These are phyloP conservation scores for Polychaeton citri DNA, from an alignment of 2,329 filamentous ascomycete species.

Conservation along the genomic window DNA sequence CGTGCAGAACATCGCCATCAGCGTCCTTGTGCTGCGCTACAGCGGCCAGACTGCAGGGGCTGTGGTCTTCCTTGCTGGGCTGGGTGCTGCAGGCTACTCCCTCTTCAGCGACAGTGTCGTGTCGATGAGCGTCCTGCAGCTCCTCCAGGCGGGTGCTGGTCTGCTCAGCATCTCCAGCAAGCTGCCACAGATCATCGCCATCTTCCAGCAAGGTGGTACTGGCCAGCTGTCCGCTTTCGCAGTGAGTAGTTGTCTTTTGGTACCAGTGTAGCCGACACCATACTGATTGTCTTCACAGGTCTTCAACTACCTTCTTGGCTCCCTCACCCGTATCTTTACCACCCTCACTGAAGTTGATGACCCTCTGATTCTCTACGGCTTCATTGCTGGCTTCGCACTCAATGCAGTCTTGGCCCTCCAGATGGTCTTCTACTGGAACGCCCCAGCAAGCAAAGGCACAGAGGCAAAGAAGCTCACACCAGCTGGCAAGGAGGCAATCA, in stretches of 20 bases:
- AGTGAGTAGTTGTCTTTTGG: slow-evolving; percentile 40
- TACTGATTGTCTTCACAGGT: slow-evolving; percentile 43
- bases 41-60: slow-evolving; percentile 54
- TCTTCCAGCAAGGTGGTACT: slow-evolving; percentile 74
- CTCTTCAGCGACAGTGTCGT: slow-evolving; percentile 57
- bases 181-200: slow-evolving; percentile 79
- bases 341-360: slow-evolving; percentile 96
- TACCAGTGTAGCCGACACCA: not conserved
- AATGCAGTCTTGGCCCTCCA: slow-evolving; percentile 78
- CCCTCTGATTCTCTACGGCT: slow-evolving; percentile 88
- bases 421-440: slow-evolving; percentile 96
- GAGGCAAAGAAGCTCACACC: slow-evolving; percentile 26
- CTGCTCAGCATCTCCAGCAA: slow-evolving; percentile 78
- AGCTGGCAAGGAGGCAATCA: slow-evolving; percentile 21
- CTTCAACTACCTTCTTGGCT: slow-evolving; percentile 93
- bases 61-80: slow-evolving; percentile 62
- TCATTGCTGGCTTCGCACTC: slow-evolving; percentile 79
- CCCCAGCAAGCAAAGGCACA: slow-evolving; percentile 26
- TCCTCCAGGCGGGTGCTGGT: slow-evolving; percentile 74
- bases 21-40: slow-evolving; percentile 74
- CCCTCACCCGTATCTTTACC: slow-evolving; percentile 89
- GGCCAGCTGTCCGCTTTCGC: slow-evolving; percentile 95
- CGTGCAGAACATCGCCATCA: slow-evolving; percentile 83
- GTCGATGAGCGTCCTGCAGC: slow-evolving; percentile 52
- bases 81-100: slow-evolving; percentile 56